Evolutionary conservation across 2,329 filamentous ascomycete genomes (phyloP), one percentile per base, ranked within the genome.

Genomic region (Sporothrix luriei): DNA sequence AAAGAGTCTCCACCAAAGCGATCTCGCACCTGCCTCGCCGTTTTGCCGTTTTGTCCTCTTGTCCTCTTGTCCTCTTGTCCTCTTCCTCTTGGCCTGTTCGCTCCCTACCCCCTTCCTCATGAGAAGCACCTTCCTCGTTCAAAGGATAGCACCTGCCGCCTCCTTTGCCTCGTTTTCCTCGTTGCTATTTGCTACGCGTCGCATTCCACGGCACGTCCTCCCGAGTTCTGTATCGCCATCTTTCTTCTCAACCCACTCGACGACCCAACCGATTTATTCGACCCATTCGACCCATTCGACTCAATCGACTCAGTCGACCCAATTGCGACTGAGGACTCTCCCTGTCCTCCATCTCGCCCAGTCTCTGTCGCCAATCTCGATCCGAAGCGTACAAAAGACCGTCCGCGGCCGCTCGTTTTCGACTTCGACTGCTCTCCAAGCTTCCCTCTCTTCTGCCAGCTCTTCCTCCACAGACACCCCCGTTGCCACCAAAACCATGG

Each of bases 101-200:
- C 6, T 10, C 29, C 24, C 46, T 52, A 4, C 26, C n/a, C 29
- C 29, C 21, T 40, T 33, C 61, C 69, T 43, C 64, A 70, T 70
- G 69, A 51, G 33, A 61, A 62, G 64, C 69, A 62, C 64, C 69
- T 62, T 67, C 38, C 38, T 67, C 48, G 46, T 57, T 51, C 69
- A 70, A 62, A 70, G 69, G 69, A 67, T 62, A 46, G 68, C 54
- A 26, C 64, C 69, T 70, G 64, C 69, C 64, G 68, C 68, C 52
- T 67, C 65, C 65, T 67, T 70, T 70, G 69, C 57, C 54, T 33
- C 55, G 19, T 10, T 16, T 10, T 29, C 33, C 49, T 43, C 54
- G 14, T 24, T 19, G 16, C 14, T 51, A n/a, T 21, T 48, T 21
- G 48, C 43, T 14, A 4, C 61, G n/a, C 13, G 49, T 65, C 61